Evolutionary conservation across 2,329 filamentous ascomycete genomes (phyloP).

Genomic region (Elsinoe batatas): DNA sequence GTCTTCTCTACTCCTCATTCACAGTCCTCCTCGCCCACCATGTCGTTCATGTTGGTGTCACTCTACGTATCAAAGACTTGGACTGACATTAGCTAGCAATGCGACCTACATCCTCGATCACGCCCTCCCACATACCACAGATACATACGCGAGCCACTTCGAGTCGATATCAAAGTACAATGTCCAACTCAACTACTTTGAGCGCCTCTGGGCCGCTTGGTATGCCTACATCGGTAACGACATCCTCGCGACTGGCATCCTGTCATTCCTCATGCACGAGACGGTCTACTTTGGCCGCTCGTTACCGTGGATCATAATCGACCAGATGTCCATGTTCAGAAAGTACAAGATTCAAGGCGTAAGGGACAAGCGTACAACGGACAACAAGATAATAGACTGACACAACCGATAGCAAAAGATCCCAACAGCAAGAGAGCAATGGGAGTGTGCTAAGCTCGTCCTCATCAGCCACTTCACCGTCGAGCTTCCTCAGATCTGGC

Average conservation of each 20-base stretch:
- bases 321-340: conserved; percentile 75
- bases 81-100: conserved; percentile 17
- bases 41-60: conserved; percentile 18
- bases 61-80: background rate
- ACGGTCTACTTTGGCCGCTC: conserved; percentile 85
- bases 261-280: conserved; percentile 96
- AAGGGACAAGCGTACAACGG: conserved; percentile 26
- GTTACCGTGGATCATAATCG: conserved; percentile 87
- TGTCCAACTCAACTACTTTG: conserved; percentile 73
- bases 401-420: conserved; percentile 55
- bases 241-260: conserved; percentile 87
- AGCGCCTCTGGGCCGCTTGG: conserved; percentile 90
- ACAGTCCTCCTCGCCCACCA: conserved; percentile 5
- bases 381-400: conserved; percentile 12
- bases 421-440: conserved; percentile 86
- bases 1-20: background rate
- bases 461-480: conserved; percentile 95
- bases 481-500: conserved; percentile 94
- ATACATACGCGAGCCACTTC: conserved; percentile 57
- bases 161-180: conserved; percentile 61
- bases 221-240: conserved; percentile 99
- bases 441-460: conserved; percentile 85
- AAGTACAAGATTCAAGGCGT: conserved; percentile 91
- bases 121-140: conserved; percentile 32
- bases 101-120: conserved; percentile 27